Base-by-base conservation (phyloP, 768 basidiomycete genomes). In the Termitomyces heimii region DNA sequence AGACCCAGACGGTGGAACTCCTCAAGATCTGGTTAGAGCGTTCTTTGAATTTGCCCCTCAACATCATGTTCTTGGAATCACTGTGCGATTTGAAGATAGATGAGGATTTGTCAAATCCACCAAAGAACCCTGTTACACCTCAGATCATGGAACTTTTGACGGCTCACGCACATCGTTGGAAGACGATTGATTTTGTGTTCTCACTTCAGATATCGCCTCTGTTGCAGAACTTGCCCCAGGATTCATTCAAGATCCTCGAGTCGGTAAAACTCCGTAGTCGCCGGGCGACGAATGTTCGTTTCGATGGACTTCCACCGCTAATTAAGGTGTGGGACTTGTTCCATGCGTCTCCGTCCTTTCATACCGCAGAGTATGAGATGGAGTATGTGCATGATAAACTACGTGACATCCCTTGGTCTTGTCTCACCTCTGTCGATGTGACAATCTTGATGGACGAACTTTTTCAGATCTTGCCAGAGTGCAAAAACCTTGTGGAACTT, bases 121-220 rank as follows among this genome's bases (percentile, higher is more conserved):
- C 52, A 4, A 37, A 47, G 45, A 49, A 59, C 16, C 53, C 53
- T 7, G 20, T 49, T 0, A 59, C 58, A 44, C 40, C 53, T 16
- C 28, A 54, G 18, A 22, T 59, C 14, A 59, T 59, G 53, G 22
- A 46, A 48, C 53, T 59, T 28, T 51, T 59, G 48, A 31, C 32
- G 3, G 48, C 58, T 40, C 58, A 59, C 2, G 49, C 46, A 18
- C 34, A 55, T 31, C 58, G 58, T 1, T 59, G 58, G 58, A 59
- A 51, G 29, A 24, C 32, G 7, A 51, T 55, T 32, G 58, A 59
- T 28, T 59, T 59, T 18, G 26, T 9, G 16, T 59, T 59, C 18
- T 50, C 39, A 13, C n/a, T 43, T 24, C 53, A 55, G 16, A 50
- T 59, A n/a, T 51, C 53, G 12, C 9, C 34, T 5, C 32, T 45